These are phyloP conservation scores for Verticillium zaregamsianum DNA, from an alignment of 2,329 filamentous ascomycete species.

Conservation along the genomic window DNA sequence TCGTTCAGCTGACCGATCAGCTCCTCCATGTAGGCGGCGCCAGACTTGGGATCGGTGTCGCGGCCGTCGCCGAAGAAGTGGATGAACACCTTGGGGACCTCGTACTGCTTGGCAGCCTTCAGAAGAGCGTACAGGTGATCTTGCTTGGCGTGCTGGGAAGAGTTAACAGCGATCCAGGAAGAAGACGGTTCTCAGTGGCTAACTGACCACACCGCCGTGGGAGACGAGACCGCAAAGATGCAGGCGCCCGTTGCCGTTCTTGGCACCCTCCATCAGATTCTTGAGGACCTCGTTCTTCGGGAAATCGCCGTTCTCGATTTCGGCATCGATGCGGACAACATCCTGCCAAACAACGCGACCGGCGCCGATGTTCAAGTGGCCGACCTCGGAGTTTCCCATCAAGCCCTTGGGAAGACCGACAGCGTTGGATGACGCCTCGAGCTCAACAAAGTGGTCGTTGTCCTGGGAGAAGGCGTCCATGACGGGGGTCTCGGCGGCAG, in stretches of 20 bases:
- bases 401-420: slow-evolving; percentile 94
- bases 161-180: not conserved
- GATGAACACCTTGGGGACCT: slow-evolving; percentile 88
- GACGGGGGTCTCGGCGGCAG: slow-evolving; percentile 84
- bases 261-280: slow-evolving; percentile 71
- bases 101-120: slow-evolving; percentile 82
- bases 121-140: slow-evolving; percentile 85
- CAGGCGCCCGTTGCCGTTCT: slow-evolving; percentile 84
- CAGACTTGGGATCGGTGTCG: slow-evolving; percentile 96
- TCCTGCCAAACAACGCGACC: slow-evolving; percentile 98
- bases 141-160: slow-evolving; percentile 78
- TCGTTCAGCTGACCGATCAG: slow-evolving; percentile 78
- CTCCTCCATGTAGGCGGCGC: slow-evolving; percentile 81
- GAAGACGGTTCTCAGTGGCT: not conserved
- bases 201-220: slow-evolving; percentile 79
- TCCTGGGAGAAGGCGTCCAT: slow-evolving; percentile 91
- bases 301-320: slow-evolving; percentile 81
- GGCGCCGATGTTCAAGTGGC: slow-evolving; percentile 96
- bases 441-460: slow-evolving; percentile 80
- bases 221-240: slow-evolving; percentile 91
- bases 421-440: slow-evolving; percentile 93
- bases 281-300: slow-evolving; percentile 73
- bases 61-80: slow-evolving; percentile 99
- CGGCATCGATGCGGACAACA: slow-evolving; percentile 92
- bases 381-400: slow-evolving; percentile 99